Evolutionary conservation across 768 basidiomycete genomes (phyloP).

Genomic region (Sarcomyxa edulis): DNA sequence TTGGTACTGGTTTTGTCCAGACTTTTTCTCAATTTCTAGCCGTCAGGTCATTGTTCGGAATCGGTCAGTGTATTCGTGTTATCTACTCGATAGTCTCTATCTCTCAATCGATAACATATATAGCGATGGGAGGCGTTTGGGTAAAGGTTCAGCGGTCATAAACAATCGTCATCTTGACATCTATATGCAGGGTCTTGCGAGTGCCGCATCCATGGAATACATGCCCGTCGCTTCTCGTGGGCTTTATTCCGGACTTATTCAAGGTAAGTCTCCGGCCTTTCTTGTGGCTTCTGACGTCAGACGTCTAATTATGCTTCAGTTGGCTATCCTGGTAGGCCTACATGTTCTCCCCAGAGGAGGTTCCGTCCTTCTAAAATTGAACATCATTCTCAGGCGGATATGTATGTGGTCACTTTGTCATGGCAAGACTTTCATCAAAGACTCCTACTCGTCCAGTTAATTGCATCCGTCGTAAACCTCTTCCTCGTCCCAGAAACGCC

Average conservation of each 20-base stretch:
- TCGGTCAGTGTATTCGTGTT: conserved; percentile 13
- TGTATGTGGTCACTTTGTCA: neutral
- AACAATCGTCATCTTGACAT: neutral
- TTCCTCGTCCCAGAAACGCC: conserved; percentile 13
- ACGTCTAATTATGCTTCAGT: neutral
- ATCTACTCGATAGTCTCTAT: neutral
- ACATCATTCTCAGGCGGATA: conserved; percentile 1
- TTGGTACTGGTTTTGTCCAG: conserved; percentile 54
- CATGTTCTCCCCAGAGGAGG: conserved; percentile 1
- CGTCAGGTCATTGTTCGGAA: conserved; percentile 56
- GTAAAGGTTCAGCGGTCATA: conserved; percentile 4
- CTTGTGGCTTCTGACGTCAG: neutral
- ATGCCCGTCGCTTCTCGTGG: conserved; percentile 11
- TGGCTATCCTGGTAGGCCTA: conserved; percentile 9
- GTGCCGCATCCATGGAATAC: conserved; percentile 14
- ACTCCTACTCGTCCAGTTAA: conserved; percentile 2
- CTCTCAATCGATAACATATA: neutral
- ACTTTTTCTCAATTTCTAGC: conserved; percentile 56
- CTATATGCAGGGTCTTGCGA: conserved; percentile 9
- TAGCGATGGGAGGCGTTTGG: conserved; percentile 14
- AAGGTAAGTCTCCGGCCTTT: conserved; percentile 2
- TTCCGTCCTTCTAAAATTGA: neutral
- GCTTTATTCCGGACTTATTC: conserved; percentile 12
- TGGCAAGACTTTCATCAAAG: neutral
- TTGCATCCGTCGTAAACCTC: conserved; percentile 13